A percentile compares a stretch with the other conserved stretches of the same genome.
These are phyloP conservation scores for Circinella umbellata DNA, from an alignment of 371 early-diverging fungal species.

Conservation along the genomic window DNA sequence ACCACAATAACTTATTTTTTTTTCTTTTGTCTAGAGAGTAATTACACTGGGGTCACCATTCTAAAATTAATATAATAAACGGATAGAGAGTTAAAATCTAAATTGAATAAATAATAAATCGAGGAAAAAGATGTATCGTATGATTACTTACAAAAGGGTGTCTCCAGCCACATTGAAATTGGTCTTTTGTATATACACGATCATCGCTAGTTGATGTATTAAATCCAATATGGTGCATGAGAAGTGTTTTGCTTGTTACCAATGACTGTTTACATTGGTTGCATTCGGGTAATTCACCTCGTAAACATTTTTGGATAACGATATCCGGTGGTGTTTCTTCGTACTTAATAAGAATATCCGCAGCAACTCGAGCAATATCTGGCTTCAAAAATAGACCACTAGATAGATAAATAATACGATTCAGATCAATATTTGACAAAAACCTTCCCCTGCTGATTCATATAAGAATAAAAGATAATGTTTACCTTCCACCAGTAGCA, in stretches of 20 bases:
- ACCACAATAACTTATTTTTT: not conserved
- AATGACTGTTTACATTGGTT: slow-evolving; percentile 36
- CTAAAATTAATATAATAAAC: slow-evolving; percentile 13
- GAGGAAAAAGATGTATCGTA: not conserved
- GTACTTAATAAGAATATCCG: slow-evolving; percentile 47
- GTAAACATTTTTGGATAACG: slow-evolving; percentile 59
- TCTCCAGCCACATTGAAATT: slow-evolving; percentile 72
- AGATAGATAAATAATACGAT: not conserved
- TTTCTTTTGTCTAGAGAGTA: slow-evolving; percentile 16
- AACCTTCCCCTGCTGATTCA: not conserved
- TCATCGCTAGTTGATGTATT: slow-evolving; percentile 65
- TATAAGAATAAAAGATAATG: not conserved
- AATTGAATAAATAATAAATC: not conserved
- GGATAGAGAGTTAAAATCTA: not conserved
- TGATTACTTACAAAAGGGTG: slow-evolving; percentile 64
- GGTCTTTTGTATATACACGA: slow-evolving; percentile 56
- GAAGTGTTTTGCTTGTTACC: slow-evolving; percentile 57
- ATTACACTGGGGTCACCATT: slow-evolving; percentile 24
- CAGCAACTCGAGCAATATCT: slow-evolving; percentile 42
- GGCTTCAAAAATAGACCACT: slow-evolving; percentile 61
- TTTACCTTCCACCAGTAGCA: slow-evolving; percentile 65
- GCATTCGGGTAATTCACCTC: slow-evolving; percentile 57
- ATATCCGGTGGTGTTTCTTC: slow-evolving; percentile 57
- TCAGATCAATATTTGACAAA: no score
- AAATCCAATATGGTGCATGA: slow-evolving; percentile 66